Base-by-base conservation (phyloP, 768 basidiomycete species). In the Tulasnella sp. region DNA sequence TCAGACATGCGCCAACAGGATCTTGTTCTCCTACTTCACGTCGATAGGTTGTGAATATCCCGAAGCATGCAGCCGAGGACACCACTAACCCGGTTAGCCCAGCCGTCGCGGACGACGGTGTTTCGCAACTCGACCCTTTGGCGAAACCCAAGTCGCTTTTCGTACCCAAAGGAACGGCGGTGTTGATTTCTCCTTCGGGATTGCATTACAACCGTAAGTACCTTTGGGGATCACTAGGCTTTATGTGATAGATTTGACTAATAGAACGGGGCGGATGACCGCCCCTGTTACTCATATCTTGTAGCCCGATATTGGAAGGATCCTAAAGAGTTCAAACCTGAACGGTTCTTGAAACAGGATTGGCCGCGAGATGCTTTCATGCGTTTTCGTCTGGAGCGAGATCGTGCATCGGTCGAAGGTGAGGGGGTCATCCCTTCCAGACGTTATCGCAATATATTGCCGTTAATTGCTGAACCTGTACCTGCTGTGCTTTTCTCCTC, bases 301-400 rank as follows among this genome's bases (percentile, higher is more conserved):
- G 10, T 32, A 61, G 57, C 57, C n/a, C 70, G 70, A 40, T 78
- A 78, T 40, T 78, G 77, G 77, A 72, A 70, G 39, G 70, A 78
- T 42, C 57, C 78, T 32, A 26, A 69, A 1, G 73, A 20, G 18
- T 79, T 79, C 73, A 67, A 46, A 18, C 78, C 78, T 13, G 48
- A 61, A 35, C 73, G 78, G 9, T 79, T 79, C 44, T n/a, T 75
- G 7, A 55, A 67, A 39, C 71, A 40, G 1, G 78, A 75, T 26
- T 74, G 78, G 73, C 46, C 73, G 18, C 48, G 73, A 26, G 78
- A 79, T 29, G 78, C 78, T 20, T 79, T 79, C 73, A 20, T 75
- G 13, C 55, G 13, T 79, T 79, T 46, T 79, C 78, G 11, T 7
- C n/a, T 2, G 57, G 57, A 26, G 26, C 57, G 15, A 61, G 57